Conservation (phyloP, 2,329 filamentous ascomycete genomes). For the Sarocladium strictum region DNA sequence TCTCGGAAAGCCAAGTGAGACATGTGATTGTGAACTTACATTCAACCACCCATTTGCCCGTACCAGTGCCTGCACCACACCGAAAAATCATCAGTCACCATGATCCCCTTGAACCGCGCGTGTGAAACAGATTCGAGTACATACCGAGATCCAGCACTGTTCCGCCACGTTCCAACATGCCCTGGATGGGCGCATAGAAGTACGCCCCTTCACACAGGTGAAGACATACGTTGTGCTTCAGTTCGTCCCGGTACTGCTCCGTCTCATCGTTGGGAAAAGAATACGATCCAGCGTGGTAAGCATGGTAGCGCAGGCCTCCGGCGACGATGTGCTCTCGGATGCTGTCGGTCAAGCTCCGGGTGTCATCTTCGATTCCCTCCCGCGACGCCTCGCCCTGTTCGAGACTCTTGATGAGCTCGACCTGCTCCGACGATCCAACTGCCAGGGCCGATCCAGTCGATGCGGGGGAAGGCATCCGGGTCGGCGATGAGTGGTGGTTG, state of each 20-base stretch:
- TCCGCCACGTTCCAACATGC: constrained; percentile 29
- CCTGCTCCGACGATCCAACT: constrained; percentile 24
- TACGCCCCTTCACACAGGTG: constrained; percentile 32
- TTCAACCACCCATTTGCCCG: constrained; percentile 45
- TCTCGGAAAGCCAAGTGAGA: background rate
- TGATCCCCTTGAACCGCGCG: too few relatives aligned
- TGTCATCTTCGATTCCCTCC: constrained; percentile 23
- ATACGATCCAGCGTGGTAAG: constrained; percentile 35
- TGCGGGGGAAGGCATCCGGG: constrained; percentile 18
- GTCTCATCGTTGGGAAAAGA: constrained; percentile 37
- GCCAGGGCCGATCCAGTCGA: constrained; percentile 24
- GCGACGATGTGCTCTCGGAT: constrained; percentile 37
- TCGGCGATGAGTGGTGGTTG: background rate
- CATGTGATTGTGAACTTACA: constrained; percentile 29
- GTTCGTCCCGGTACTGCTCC: constrained; percentile 35
- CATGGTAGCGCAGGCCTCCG: constrained; percentile 33
- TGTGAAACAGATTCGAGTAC: too few relatives aligned
- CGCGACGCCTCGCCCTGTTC: constrained; percentile 25
- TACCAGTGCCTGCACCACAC: constrained; percentile 37
- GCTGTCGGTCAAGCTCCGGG: constrained; percentile 34
- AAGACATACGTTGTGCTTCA: constrained; percentile 34
- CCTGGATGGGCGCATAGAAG: constrained; percentile 39
- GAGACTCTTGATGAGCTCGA: constrained; percentile 23
- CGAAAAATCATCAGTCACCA: too few relatives aligned
- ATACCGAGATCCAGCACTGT: constrained; percentile 42